Percentiles rank a stretch among this genome's conserved stretches.
Conservation (phyloP, 768 basidiomycete genomes). For the Lanmaoa pseudosensibilis region DNA sequence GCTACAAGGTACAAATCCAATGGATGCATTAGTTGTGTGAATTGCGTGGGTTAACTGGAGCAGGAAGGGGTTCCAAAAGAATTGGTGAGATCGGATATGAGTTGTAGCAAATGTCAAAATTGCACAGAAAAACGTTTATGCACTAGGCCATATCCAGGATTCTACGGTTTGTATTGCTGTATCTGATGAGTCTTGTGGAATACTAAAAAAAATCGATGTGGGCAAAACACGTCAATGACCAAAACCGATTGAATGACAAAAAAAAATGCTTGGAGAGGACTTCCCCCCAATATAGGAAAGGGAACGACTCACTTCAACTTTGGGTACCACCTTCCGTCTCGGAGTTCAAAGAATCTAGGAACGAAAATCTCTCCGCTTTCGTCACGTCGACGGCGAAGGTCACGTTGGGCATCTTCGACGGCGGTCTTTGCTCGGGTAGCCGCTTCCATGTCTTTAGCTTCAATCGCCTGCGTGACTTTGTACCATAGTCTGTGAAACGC, state of each 20-base stretch:
- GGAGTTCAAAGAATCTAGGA: conserved; percentile 80
- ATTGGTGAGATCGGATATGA: conserved; percentile 18
- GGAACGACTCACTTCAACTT: conserved; percentile 62
- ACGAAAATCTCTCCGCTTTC: conserved; percentile 66
- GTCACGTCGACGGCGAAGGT: conserved; percentile 70
- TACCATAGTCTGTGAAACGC: conserved; percentile 56
- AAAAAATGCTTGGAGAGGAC: neutral
- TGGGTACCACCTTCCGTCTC: conserved; percentile 80
- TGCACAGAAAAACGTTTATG: conserved; percentile 10
- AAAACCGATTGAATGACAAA: neutral
- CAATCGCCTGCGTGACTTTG: conserved; percentile 81
- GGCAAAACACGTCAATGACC: neutral
- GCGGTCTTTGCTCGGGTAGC: conserved; percentile 87
- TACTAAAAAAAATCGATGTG: conserved; percentile 38
- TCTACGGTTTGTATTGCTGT: conserved; percentile 66
- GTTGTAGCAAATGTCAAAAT: conserved; percentile 8
- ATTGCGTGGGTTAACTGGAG: conserved; percentile 20
- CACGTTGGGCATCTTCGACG: conserved; percentile 92
- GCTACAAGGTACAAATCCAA: conserved; percentile 40
- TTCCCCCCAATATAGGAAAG: too few relatives aligned
- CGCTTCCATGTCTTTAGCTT: conserved; percentile 86
- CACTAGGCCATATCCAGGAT: conserved; percentile 71
- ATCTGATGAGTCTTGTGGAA: conserved; percentile 63
- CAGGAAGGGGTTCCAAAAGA: conserved; percentile 6
- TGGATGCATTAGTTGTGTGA: conserved; percentile 37